Conservation (phyloP, 1,139 yeast genomes). For the Magnusiomyces tetraspermus region DNA sequence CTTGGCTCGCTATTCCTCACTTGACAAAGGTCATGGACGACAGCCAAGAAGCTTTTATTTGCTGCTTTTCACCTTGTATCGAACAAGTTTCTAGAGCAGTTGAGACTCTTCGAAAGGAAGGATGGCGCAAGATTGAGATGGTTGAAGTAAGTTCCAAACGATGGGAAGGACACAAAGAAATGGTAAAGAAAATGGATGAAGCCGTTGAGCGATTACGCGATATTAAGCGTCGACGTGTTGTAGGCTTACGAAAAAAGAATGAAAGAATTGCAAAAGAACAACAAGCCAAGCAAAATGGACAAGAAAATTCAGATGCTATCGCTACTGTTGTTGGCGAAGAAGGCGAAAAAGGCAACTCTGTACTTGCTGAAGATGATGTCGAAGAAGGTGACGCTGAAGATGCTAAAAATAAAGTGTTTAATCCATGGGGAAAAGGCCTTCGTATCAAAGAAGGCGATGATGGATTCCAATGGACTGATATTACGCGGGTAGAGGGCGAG, state of each 20-base stretch:
- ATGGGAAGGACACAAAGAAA: conserved; percentile 87
- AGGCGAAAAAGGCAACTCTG: conserved; percentile 1
- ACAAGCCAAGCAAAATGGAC: conserved; percentile 9
- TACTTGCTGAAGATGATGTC: not conserved
- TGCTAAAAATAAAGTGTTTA: conserved; percentile 47
- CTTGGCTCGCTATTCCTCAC: conserved; percentile 92
- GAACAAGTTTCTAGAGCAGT: conserved; percentile 91
- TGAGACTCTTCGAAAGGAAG: conserved; percentile 57
- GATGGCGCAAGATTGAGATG: conserved; percentile 89
- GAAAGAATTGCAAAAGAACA: conserved; percentile 24
- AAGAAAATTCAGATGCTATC: conserved; percentile 17
- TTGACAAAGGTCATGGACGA: conserved; percentile 50
- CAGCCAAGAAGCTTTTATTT: conserved; percentile 51
- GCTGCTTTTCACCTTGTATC: conserved; percentile 96
- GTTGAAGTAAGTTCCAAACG: conserved; percentile 79
- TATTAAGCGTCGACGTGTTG: conserved; percentile 62
- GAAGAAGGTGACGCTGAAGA: not conserved
- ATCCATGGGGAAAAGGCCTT: conserved; percentile 84
- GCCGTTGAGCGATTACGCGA: conserved; percentile 74
- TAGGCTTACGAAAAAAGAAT: conserved; percentile 61
- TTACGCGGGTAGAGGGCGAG: conserved; percentile 73
- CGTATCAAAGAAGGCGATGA: conserved; percentile 82
- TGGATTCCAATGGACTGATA: conserved; percentile 68
- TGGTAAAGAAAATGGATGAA: conserved; percentile 73
- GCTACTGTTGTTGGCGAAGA: conserved; percentile 14